Base-by-base conservation (phyloP, 768 basidiomycete genomes). In the Trametes elegans region DNA sequence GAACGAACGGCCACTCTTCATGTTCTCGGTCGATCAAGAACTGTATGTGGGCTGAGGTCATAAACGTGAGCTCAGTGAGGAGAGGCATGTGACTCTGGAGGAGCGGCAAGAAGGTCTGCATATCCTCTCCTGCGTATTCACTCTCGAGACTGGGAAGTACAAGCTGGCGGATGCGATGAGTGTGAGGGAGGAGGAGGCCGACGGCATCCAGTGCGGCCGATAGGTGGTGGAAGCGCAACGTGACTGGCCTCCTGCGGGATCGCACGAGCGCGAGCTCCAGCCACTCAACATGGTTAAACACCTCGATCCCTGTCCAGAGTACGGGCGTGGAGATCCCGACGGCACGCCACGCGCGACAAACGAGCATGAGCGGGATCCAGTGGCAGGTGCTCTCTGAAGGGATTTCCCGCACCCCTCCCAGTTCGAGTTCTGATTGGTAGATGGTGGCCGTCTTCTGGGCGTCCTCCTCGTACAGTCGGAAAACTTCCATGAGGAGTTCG, bases 271-370 rank as follows among this genome's bases (percentile, higher is more conserved):
- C 36, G 36, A 40, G 49, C 19, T 29, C 16, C 0, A 50, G 36
- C 49, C 49, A 50, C 19, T 23, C 38, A 18, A 26, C n/a, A 8
- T 40, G 31, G 18, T 6, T 4, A 2, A 5, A 1, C 7, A 50
- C 38, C 5, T 50, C 27, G 7, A 60, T 32, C 29, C 21, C 28
- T 8, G 28, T 43, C 58, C 58, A 60, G 0, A 60, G 39, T 2
- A 7, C 8, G 23, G 58, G 41, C 1, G 58, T 46, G 3, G 21
- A 31, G 11, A 60, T 21, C 0, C 31, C 18, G 7, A 55, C 13
- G 19, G 8, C 21, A 23, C 58, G 53, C 58, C 58, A 60, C 40
- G 31, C 21, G 7, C 54, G 32, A 31, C 53, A 60, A n/a, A 60
- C 58, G n/a, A 50, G 53, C 31, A 48, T 59, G 16, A 49, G 34